A percentile compares a stretch with the other conserved stretches of the same genome.
Conservation (phyloP, 78 protist species). For the Planoprotostelium fungivorum region DNA sequence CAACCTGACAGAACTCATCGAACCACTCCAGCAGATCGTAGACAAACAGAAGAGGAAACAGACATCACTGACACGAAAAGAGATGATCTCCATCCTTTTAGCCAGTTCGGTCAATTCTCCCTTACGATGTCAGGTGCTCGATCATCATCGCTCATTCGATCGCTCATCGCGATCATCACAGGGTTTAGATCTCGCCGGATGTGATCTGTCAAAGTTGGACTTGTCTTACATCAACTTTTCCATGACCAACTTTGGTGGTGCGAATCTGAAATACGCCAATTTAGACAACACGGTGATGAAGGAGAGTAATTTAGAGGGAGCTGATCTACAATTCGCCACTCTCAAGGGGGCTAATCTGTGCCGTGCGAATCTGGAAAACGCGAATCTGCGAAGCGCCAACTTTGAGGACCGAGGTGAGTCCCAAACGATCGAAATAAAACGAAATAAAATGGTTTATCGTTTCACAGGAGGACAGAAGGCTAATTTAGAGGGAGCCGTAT, state of each 20-base stretch:
- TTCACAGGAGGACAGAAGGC: conserved; percentile 48
- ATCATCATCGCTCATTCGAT: neutral
- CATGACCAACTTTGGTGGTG: conserved; percentile 61
- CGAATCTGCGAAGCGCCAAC: conserved; percentile 35
- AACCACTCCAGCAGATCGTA: conserved; percentile 35
- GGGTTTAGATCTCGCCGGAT: conserved; percentile 59
- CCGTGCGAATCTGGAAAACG: conserved; percentile 44
- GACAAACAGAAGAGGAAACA: conserved; percentile 9
- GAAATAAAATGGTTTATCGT: neutral
- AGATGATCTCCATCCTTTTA: conserved; percentile 57
- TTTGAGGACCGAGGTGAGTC: conserved; percentile 53
- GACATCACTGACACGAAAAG: conserved; percentile 47
- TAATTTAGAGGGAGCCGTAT: conserved; percentile 41
- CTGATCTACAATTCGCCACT: neutral
- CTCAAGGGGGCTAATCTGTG: conserved; percentile 37
- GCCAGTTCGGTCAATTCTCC: conserved; percentile 42
- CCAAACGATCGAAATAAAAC: neutral
- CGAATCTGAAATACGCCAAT: conserved; percentile 50
- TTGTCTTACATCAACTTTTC: conserved; percentile 60
- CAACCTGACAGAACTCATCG: conserved; percentile 46
- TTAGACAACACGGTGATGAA: conserved; percentile 47
- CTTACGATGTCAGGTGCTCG: conserved; percentile 49
- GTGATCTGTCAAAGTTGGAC: conserved; percentile 54
- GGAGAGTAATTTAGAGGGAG: conserved; percentile 18
- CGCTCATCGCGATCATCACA: neutral